Evolutionary conservation across 2,329 filamentous ascomycete species (phyloP).

Genomic region (Penicillium griseofulvum): DNA sequence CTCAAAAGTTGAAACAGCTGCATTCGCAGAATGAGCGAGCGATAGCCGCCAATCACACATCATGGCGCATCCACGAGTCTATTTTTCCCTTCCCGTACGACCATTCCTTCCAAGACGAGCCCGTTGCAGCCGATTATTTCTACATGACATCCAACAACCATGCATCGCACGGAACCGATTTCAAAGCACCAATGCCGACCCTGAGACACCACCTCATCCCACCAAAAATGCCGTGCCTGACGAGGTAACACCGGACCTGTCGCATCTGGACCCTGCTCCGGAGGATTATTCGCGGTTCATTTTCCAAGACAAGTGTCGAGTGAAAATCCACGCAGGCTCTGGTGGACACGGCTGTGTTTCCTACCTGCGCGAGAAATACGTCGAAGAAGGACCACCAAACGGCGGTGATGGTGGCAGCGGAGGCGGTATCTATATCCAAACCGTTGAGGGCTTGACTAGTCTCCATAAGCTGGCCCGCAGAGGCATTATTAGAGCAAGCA

Average conservation of each 20-base stretch:
- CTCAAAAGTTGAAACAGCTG: neutral
- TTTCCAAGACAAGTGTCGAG: constrained; percentile 81
- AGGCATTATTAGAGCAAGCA: constrained; percentile 55
- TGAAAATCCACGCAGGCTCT: constrained; percentile 73
- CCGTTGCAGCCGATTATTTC: constrained; percentile 11
- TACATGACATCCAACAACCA: constrained; percentile 5
- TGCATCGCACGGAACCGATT: constrained; percentile 11
- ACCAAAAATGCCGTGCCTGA: constrained; percentile 9
- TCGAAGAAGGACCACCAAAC: constrained; percentile 85
- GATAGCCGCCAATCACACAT: constrained; percentile 10
- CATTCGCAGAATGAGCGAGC: constrained; percentile 12
- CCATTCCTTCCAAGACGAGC: constrained; percentile 16
- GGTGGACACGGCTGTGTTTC: constrained; percentile 94
- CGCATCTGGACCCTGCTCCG: constrained; percentile 74
- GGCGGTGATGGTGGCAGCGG: constrained; percentile 91
- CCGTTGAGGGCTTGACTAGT: constrained; percentile 84
- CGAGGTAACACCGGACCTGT: constrained; percentile 27
- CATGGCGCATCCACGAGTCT: constrained; percentile 11
- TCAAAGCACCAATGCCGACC: constrained; percentile 23
- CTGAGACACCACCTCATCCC: constrained; percentile 3
- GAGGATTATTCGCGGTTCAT: constrained; percentile 79
- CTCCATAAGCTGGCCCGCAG: constrained; percentile 84
- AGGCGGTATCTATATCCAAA: constrained; percentile 92
- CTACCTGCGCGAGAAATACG: constrained; percentile 86
- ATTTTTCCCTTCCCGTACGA: constrained; percentile 10